A percentile compares a stretch with the other conserved stretches of the same genome.
phyloP scores from a whole-genome alignment of 306 rosid species.

The Cercis canadensis region DNA sequence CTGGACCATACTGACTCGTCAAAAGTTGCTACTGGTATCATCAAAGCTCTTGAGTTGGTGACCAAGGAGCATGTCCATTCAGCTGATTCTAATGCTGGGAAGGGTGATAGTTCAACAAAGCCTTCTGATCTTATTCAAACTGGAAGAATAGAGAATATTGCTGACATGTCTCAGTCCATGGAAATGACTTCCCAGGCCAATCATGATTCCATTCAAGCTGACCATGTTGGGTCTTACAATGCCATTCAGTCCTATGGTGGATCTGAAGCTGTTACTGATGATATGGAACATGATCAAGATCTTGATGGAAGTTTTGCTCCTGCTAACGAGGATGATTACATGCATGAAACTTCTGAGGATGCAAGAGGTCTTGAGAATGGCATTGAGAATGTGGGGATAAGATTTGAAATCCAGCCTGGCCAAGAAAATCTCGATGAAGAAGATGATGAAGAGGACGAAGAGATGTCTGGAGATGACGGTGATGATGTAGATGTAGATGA shows the following conservation, averaged over 20 bases:
- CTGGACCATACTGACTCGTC: conserved; percentile 91
- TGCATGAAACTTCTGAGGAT: conserved; percentile 86
- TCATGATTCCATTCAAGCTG: conserved; percentile 63
- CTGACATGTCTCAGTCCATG: conserved; percentile 61
- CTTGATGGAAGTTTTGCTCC: conserved; percentile 76
- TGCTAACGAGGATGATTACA: conserved; percentile 75
- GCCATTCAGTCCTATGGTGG: conserved; percentile 75
- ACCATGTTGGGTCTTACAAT: conserved; percentile 64
- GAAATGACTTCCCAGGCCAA: conserved; percentile 70
- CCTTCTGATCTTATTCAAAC: conserved; percentile 66
- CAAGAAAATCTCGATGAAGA: conserved; percentile 85
- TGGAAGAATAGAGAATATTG: conserved; percentile 56
- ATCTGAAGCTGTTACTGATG: conserved; percentile 90
- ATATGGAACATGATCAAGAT: conserved; percentile 98
- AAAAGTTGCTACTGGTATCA: conserved; percentile 80
- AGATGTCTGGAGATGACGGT: conserved; percentile 94
- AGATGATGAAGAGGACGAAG: conserved; percentile 92
- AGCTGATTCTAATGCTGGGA: conserved; percentile 66
- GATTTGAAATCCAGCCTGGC: conserved; percentile 78
- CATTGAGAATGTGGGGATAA: conserved; percentile 67
- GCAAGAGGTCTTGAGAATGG: conserved; percentile 70
- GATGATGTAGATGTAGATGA: conserved; percentile 92
- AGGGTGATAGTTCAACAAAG: conserved; percentile 67
- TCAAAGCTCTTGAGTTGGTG: conserved; percentile 92
- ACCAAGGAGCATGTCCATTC: conserved; percentile 84